phyloP scores from a whole-genome alignment of 2,329 filamentous ascomycete species.

The Phaeophleospora eucalypticola region DNA sequence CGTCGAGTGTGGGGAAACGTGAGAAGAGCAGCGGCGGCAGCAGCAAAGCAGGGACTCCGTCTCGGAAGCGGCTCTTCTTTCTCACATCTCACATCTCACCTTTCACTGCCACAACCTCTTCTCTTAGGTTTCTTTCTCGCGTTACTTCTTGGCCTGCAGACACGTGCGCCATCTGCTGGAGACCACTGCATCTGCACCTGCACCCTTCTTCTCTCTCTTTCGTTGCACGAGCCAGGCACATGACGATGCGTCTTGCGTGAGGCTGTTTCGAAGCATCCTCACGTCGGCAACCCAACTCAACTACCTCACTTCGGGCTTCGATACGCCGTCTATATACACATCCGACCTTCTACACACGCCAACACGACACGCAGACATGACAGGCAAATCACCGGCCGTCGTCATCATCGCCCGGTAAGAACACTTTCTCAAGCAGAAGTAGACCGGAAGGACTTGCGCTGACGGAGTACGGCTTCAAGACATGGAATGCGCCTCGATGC shows the following conservation, averaged over 20 bases:
- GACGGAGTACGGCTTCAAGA: slow-evolving; percentile 48
- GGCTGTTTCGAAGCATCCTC: neutral
- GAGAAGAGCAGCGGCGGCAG: too few species aligned
- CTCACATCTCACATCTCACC: neutral
- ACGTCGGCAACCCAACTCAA: neutral
- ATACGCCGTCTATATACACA: too few species aligned
- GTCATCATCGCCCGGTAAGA: slow-evolving; percentile 49
- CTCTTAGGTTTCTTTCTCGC: too few species aligned
- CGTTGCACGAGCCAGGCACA: neutral
- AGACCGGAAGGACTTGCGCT: slow-evolving; percentile 6
- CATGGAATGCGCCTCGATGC: slow-evolving; percentile 93
- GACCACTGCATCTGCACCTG: neutral
- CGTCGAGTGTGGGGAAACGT: neutral
- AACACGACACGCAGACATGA: neutral
- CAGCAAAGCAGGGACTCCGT: too few species aligned
- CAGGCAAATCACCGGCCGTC: slow-evolving; percentile 42
- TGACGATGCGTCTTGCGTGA: neutral
- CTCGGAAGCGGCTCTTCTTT: too few species aligned
- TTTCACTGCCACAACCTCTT: too few species aligned
- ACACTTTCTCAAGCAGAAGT: neutral
- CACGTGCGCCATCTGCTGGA: neutral
- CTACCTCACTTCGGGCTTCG: neutral
- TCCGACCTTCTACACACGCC: too few species aligned
- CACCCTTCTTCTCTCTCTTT: too few species aligned
- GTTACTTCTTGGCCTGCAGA: neutral